Percentiles rank a stretch among this genome's conserved stretches.
Evolutionary conservation across 129 eudicot species (phyloP).

Genomic region (Apium graveolens): DNA sequence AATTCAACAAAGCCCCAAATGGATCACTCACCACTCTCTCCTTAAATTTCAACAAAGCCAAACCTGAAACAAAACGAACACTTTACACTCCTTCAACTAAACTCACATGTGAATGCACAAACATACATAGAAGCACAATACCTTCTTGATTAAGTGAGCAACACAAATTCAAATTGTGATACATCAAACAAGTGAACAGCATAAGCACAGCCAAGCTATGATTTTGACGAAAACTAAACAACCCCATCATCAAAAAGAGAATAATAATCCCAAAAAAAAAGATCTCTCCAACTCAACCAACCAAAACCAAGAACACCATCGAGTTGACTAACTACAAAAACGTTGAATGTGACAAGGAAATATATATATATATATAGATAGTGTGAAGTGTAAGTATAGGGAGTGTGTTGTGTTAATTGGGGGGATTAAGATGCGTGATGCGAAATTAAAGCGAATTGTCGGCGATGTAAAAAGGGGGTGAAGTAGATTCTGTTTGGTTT

Average conservation of each 20-base stretch:
- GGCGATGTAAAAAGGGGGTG: conserved; percentile 6
- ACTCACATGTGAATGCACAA: not conserved
- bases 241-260: conserved; percentile 26
- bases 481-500: not conserved
- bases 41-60: conserved; percentile 55
- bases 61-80: conserved; percentile 34
- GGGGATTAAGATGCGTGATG: not conserved
- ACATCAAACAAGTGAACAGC: conserved; percentile 20
- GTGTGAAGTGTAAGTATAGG: not conserved
- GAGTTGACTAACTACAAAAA: not conserved
- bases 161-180: conserved; percentile 26
- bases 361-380: too few species aligned
- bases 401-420: not conserved
- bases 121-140: conserved; percentile 8
- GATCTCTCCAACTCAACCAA: conserved; percentile 1
- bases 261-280: not conserved
- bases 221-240: conserved; percentile 15
- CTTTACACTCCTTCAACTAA: not conserved
- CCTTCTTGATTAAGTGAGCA: conserved; percentile 57
- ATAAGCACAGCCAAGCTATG: conserved; percentile 9
- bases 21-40: conserved; percentile 64
- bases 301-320: not conserved
- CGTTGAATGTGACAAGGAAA: not conserved
- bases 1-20: conserved; percentile 57
- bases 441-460: not conserved